Base-by-base conservation (phyloP, 441 rosid genomes). In the Gossypium aridum region DNA sequence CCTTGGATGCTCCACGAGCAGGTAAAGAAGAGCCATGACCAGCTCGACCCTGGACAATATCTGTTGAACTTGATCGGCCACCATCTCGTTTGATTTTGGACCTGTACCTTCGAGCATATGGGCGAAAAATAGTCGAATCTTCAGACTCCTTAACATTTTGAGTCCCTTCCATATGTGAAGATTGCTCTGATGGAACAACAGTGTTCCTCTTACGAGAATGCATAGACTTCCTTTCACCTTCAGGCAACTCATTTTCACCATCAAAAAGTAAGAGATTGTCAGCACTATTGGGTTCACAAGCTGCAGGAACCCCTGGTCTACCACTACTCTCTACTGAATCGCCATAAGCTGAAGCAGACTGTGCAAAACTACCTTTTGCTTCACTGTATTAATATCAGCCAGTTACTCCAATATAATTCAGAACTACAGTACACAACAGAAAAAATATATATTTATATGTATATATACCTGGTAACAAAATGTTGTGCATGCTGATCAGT, bases 301-400 rank as follows among this genome's bases (percentile, higher is more conserved):
- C 64, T 69, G 87, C 74, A 78, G 88, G 88, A 75, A 85, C 85
- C 76, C 88, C 89, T 4, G 91, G 99, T 83, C 94, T 89, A 75
- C 94, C 99, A 83, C 96, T 91, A 92, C 98, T 94, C 81, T 92
- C 99, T 62, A 91, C 93, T 78, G 99, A 97, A 82, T 91, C 98
- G 31, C 96, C 97, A 85, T 79, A 94, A 80, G 98, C 95, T 54
- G 99, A 97, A 73, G 97, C 97, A 79, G 97, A 87, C 76, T 85
- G 77, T 25, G 97, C 93, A 83, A 92, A 97, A 88, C 99, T 94
- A 84, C 90, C 94, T 83, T 97, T 97, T 23, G 93, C 96, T 87
- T 94, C 97, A 83, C 99, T 94, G 96, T 62, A 81, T 69, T 53
- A 70, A 77, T 78, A 77, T 76, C 68, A 81, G 73, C 54, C 54